Conservation (phyloP, 1,284 basidiomycete genomes). For the Phellinidium pouzarii region DNA sequence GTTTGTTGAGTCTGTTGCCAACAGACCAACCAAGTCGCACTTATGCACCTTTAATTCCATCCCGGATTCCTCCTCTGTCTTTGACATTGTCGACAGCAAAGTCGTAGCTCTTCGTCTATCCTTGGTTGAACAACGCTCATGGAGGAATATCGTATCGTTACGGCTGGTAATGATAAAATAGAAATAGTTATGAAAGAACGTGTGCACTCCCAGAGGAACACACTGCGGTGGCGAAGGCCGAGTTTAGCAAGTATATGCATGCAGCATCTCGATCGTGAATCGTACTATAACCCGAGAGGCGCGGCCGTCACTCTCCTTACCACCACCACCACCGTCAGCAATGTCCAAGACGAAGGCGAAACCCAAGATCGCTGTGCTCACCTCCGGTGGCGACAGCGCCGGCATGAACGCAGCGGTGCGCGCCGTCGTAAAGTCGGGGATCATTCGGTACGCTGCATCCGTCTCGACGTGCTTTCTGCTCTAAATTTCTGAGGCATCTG, state of each 20-base stretch:
- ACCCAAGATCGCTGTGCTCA: constrained; percentile 89
- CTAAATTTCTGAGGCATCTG: constrained; percentile 1
- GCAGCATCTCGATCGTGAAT: background rate
- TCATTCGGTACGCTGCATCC: constrained; percentile 60
- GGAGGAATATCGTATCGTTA: too few relatives aligned
- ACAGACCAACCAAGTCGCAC: too few relatives aligned
- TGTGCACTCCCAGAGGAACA: background rate
- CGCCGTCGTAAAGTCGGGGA: constrained; percentile 83
- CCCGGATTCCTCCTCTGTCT: too few relatives aligned
- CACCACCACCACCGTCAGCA: background rate
- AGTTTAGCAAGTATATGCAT: background rate
- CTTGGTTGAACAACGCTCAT: too few relatives aligned
- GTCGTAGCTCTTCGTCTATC: too few relatives aligned
- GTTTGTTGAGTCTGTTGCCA: too few relatives aligned
- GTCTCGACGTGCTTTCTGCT: constrained; percentile 8
- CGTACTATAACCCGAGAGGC: background rate
- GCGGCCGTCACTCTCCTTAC: background rate
- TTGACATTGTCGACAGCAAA: too few relatives aligned
- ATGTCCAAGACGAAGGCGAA: constrained; percentile 14
- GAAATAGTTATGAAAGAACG: too few relatives aligned
- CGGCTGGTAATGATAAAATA: too few relatives aligned
- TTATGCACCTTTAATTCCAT: too few relatives aligned
- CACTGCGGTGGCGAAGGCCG: background rate
- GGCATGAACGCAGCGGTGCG: constrained; percentile 96
- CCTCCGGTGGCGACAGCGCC: constrained; percentile 94